Base-by-base conservation (phyloP, 441 rosid genomes). In the Flueggea neowawraea region DNA sequence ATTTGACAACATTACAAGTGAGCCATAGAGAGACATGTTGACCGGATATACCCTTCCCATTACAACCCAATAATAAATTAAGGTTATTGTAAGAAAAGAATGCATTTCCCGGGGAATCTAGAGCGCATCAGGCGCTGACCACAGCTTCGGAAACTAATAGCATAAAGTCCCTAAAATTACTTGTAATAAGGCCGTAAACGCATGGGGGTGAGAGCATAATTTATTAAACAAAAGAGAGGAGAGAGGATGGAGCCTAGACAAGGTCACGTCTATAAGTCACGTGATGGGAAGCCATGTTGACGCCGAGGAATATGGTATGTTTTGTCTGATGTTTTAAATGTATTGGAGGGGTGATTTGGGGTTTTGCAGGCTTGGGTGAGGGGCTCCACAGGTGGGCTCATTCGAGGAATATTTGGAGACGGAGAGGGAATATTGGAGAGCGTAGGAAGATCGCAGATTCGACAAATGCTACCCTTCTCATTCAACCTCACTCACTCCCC, bases 91-190 rank as follows among this genome's bases (percentile, higher is more conserved):
- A 36, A 74, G 78, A 66, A 71, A 67, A 45, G 0, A 16, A 68
- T 74, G 2, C 85, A 80, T 63, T 86, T 88, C 84, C 91, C 95
- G 75, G 85, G 77, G 94, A 88, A 85, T 84, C 96, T 92, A 83
- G 97, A 84, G 96, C 96, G 98, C 85, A 90, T 88, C 86, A 86
- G 93, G 83, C 96, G 93, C 98, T 92, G 96, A 89, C 96, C 87
- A 32, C 66, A 73, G 85, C 84, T 78, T 82, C 75, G 63, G 17
- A 79, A 80, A 70, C 54, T 71, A 75, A 71, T 78, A 77, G 69
- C 52, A 74, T 72, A 69, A n/a, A 61, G 73, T 36, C 41, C 1
- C 41, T 3, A 36, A 1, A 36, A 36, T 36, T 36, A 36, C 41
- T 8, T 36, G 41, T 36, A 36, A 36, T 36, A 36, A 36, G 41